Percentiles rank a stretch among this genome's conserved stretches.
Conservation (phyloP, 345 rosid species). For the Cardamine resedifolia region DNA sequence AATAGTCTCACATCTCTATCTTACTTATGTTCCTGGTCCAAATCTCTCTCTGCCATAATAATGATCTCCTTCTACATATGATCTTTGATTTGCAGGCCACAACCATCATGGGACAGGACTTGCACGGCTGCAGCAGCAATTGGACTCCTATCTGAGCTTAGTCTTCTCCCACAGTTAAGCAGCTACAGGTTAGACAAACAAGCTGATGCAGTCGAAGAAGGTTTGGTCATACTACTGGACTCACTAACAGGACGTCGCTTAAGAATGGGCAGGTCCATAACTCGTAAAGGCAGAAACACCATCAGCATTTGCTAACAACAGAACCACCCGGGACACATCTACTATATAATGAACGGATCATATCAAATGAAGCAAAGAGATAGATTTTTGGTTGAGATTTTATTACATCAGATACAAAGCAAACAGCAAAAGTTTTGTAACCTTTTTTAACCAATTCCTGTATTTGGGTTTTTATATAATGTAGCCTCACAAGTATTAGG, state of each 20-base stretch:
- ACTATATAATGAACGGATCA: not conserved
- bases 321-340: not conserved
- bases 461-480: not conserved
- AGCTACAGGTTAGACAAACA: slow-evolving; percentile 54
- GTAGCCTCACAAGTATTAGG: not conserved
- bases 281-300: slow-evolving; percentile 61
- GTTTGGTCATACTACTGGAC: slow-evolving; percentile 57
- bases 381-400: not conserved
- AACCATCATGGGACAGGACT: slow-evolving; percentile 96
- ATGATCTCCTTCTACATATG: not conserved
- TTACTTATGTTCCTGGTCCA: slow-evolving; percentile 3
- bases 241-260: slow-evolving; percentile 74
- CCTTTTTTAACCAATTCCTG: not conserved
- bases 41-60: not conserved
- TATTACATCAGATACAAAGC: not conserved
- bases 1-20: not conserved
- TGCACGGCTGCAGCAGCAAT: slow-evolving; percentile 94
- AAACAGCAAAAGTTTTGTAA: slow-evolving; percentile 9
- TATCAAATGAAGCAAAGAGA: not conserved
- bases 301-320: slow-evolving; percentile 44
- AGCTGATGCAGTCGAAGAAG: slow-evolving; percentile 71
- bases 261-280: slow-evolving; percentile 93
- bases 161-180: slow-evolving; percentile 55
- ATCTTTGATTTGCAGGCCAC: slow-evolving; percentile 60
- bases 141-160: slow-evolving; percentile 72